These are phyloP conservation scores for Populus alba DNA, from an alignment of 345 rosid genomes.

Conservation along the genomic window DNA sequence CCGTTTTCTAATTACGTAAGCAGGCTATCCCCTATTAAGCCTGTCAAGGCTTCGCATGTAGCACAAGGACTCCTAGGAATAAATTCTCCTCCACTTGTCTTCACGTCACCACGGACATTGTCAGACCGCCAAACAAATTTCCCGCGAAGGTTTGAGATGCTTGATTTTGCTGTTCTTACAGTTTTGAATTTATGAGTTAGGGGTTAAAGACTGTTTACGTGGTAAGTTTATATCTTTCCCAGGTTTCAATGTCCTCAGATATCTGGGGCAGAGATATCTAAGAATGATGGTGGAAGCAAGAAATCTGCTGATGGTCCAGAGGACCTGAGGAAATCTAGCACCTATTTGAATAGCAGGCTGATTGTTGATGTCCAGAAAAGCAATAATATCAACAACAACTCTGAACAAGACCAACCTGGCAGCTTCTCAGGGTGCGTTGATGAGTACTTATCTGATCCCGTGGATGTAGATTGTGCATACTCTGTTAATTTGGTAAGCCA, in stretches of 20 bases:
- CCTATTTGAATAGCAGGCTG: constrained; percentile 5
- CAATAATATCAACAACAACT: constrained; percentile 17
- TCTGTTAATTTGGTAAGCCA: constrained; percentile 15
- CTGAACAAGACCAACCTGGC: constrained; percentile 22
- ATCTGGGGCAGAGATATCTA: constrained; percentile 15
- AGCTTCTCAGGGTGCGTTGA: constrained; percentile 39
- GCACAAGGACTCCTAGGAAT: constrained; percentile 35
- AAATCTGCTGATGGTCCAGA: background rate
- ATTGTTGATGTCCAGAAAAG: constrained; percentile 12
- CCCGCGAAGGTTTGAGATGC: constrained; percentile 35
- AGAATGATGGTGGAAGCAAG: constrained; percentile 14
- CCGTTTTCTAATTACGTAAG: constrained; percentile 37
- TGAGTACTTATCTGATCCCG: constrained; percentile 41
- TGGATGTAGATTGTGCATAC: constrained; percentile 33
- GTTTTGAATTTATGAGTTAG: background rate
- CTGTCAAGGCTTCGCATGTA: constrained; percentile 22
- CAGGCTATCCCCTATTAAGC: constrained; percentile 43
- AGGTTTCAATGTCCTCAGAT: constrained; percentile 32
- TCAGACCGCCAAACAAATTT: constrained; percentile 22
- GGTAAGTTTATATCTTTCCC: constrained; percentile 8
- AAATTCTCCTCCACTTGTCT: constrained; percentile 50
- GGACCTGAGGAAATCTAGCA: constrained; percentile 19
- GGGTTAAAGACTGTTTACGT: constrained; percentile 9
- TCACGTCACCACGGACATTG: constrained; percentile 40
- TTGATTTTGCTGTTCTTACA: constrained; percentile 4